Percentiles rank a stretch among this genome's conserved stretches.
These are phyloP conservation scores for Baorangia bicolor DNA, from an alignment of 768 basidiomycete species.

Conservation along the genomic window DNA sequence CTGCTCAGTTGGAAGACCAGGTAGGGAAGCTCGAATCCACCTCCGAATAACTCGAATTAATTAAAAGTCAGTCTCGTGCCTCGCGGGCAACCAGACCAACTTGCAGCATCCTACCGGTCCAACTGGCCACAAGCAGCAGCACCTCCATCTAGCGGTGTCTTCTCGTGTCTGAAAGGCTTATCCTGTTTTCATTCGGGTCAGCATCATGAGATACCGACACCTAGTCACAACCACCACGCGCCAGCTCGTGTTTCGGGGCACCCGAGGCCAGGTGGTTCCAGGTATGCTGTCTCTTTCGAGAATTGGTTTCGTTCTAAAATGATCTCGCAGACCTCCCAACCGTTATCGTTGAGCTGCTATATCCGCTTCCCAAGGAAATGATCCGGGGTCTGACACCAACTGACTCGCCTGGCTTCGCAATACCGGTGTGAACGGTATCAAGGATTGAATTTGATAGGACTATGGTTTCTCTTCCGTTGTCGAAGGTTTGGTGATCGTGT, in stretches of 20 bases:
- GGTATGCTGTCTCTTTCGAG: not conserved
- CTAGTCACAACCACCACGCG: not conserved
- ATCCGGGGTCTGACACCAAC: not conserved
- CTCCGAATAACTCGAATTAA: not conserved
- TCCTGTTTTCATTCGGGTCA: not conserved
- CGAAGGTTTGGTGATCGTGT: not conserved
- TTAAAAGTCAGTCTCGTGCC: not conserved
- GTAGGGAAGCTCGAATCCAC: not conserved
- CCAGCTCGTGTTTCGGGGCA: not conserved
- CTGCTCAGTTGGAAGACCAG: not conserved
- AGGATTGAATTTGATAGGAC: not conserved
- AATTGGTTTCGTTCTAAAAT: not conserved
- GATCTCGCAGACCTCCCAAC: slow-evolving; percentile 1
- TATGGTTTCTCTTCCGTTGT: not conserved
- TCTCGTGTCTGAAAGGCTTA: not conserved
- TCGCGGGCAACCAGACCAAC: not conserved
- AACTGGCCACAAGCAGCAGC: not conserved
- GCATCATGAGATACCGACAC: not conserved
- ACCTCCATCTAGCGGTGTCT: not conserved
- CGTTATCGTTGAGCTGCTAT: not conserved
- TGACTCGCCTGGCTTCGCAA: no score
- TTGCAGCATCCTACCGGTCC: not conserved
- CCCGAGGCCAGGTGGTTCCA: not conserved
- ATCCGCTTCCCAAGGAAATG: not conserved
- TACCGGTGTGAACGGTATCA: no score